These are phyloP conservation scores for Withania somnifera DNA, from an alignment of 305 asterid genomes.

Conservation along the genomic window DNA sequence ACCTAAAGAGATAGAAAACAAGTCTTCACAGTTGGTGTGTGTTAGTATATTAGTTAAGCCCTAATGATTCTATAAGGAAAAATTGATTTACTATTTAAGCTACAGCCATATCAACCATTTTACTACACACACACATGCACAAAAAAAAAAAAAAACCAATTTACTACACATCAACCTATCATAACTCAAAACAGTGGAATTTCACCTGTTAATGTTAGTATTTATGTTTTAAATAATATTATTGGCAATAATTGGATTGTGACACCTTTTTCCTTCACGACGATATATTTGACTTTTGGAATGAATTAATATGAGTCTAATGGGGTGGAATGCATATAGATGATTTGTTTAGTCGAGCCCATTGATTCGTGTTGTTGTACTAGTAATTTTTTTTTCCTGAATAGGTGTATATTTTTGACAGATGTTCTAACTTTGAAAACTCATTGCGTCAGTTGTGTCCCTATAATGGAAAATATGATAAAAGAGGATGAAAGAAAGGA, in stretches of 20 bases:
- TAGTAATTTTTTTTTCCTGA: background rate
- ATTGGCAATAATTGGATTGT: background rate
- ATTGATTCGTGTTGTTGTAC: background rate
- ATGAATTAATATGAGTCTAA: background rate
- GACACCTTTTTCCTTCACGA: background rate
- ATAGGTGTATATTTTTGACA: background rate
- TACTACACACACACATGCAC: background rate
- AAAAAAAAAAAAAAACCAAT: background rate
- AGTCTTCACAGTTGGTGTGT: background rate
- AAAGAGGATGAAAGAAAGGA: background rate
- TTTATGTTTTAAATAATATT: background rate
- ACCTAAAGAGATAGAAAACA: background rate
- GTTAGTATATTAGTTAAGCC: background rate
- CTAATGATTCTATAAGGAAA: background rate
- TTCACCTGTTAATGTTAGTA: background rate
- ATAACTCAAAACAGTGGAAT: background rate
- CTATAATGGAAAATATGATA: background rate
- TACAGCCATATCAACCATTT: background rate
- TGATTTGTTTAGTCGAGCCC: background rate
- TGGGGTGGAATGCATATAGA: background rate
- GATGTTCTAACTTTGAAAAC: background rate
- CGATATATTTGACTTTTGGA: background rate
- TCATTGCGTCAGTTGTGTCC: background rate
- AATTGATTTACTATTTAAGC: background rate
- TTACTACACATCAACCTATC: background rate